Conservation (phyloP, 495 filamentous ascomycete genomes). For the Aspergillus ostianus region DNA sequence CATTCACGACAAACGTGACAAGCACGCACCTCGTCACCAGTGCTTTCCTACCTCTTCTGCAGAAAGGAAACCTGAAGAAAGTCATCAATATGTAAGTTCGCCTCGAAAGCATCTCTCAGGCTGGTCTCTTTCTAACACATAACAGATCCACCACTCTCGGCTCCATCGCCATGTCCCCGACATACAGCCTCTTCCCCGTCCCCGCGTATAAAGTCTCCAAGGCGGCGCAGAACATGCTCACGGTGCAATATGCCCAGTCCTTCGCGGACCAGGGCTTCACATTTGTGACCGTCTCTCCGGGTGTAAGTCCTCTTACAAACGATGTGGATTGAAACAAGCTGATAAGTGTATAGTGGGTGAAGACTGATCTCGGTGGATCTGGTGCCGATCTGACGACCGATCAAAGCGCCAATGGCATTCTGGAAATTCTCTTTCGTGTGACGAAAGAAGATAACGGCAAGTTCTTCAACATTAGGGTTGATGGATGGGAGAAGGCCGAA, state of each 20-base stretch:
- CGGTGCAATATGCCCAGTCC: slow-evolving; percentile 43
- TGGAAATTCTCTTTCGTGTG: slow-evolving; percentile 31
- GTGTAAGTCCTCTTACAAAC: slow-evolving; percentile 32
- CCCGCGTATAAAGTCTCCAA: slow-evolving; percentile 55
- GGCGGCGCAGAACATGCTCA: slow-evolving; percentile 50
- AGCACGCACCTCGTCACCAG: slow-evolving; percentile 41
- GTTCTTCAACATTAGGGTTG: slow-evolving; percentile 31
- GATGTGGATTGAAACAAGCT: slow-evolving; percentile 1
- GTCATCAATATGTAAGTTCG: slow-evolving; percentile 46
- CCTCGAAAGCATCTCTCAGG: no score
- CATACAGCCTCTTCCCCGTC: slow-evolving; percentile 16
- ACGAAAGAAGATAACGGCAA: slow-evolving; percentile 32
- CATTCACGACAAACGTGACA: slow-evolving; percentile 46
- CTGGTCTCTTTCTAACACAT: neutral
- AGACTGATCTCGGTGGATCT: slow-evolving; percentile 34
- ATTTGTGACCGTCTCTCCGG: slow-evolving; percentile 45
- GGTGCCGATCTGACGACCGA: slow-evolving; percentile 34
- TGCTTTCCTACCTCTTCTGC: slow-evolving; percentile 45
- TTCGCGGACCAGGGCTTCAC: slow-evolving; percentile 43
- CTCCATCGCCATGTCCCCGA: slow-evolving; percentile 32
- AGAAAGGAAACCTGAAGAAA: slow-evolving; percentile 44
- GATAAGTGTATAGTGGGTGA: slow-evolving; percentile 23
- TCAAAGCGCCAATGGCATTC: slow-evolving; percentile 32
- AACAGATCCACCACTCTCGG: slow-evolving; percentile 39
- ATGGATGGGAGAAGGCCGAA: slow-evolving; percentile 9